Percentiles rank a stretch among this genome's conserved stretches.
Evolutionary conservation across 805 yeast species (phyloP).

Genomic region (Saturnispora saitoi): DNA sequence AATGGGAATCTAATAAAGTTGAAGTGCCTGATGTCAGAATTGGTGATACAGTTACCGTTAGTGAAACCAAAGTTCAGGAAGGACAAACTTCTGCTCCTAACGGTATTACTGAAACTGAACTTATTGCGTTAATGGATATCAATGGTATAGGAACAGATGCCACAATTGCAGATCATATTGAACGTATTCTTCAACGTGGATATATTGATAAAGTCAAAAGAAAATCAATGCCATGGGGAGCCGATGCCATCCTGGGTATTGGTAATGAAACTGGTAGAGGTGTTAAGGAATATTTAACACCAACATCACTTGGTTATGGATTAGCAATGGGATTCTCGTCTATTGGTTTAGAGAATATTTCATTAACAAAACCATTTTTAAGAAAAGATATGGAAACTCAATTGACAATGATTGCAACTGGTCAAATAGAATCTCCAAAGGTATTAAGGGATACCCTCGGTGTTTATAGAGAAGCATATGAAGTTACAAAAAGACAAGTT

Average conservation of each 20-base stretch:
- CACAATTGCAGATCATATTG: slow-evolving; percentile 96
- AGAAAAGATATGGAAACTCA: slow-evolving; percentile 67
- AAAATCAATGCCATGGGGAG: slow-evolving; percentile 5
- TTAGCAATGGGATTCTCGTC: slow-evolving; percentile 81
- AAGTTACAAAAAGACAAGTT: slow-evolving; percentile 5
- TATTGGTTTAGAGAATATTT: slow-evolving; percentile 60
- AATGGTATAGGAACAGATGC: slow-evolving; percentile 99
- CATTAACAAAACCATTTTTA: slow-evolving; percentile 82
- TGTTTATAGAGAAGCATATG: slow-evolving; percentile 56
- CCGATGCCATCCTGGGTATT: neutral
- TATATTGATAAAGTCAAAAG: slow-evolving; percentile 44
- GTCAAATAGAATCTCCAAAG: slow-evolving; percentile 40
- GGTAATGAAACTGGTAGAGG: slow-evolving; percentile 30
- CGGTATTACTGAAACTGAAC: slow-evolving; percentile 83
- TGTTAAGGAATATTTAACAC: slow-evolving; percentile 45
- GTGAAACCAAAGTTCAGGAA: slow-evolving; percentile 49
- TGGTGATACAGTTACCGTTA: slow-evolving; percentile 50
- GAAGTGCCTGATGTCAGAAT: slow-evolving; percentile 54
- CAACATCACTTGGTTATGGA: slow-evolving; percentile 79
- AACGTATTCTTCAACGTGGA: slow-evolving; percentile 59
- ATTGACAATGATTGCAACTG: slow-evolving; percentile 61
- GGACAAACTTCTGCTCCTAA: slow-evolving; percentile 80
- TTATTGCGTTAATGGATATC: slow-evolving; percentile 88
- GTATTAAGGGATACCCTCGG: slow-evolving; percentile 49
- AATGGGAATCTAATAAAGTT: slow-evolving; percentile 59